A percentile compares a stretch with the other conserved stretches of the same genome.
phyloP scores from a whole-genome alignment of 73 alveolate genomes.

The Tetrahymena borealis region DNA sequence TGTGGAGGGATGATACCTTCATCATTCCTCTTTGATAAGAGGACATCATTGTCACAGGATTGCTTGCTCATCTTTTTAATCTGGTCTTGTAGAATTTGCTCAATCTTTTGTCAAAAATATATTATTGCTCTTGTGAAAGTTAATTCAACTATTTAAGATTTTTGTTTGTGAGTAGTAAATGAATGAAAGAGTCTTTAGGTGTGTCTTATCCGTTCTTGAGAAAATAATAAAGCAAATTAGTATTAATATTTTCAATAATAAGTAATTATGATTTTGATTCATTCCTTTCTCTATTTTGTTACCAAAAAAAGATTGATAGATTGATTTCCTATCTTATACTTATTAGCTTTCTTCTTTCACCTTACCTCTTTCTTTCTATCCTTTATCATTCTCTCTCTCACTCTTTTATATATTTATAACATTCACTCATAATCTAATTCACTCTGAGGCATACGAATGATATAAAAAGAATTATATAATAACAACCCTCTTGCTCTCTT shows the following conservation, averaged over 20 bases:
- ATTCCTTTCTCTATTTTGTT: not conserved
- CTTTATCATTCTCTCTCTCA: not conserved
- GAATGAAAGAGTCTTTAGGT: not conserved
- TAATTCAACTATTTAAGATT: not conserved
- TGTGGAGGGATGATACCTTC: not conserved
- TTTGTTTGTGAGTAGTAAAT: not conserved
- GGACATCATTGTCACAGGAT: not conserved
- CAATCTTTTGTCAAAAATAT: not conserved
- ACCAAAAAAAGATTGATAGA: not conserved
- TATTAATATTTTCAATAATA: not conserved
- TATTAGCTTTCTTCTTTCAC: not conserved
- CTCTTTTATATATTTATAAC: not conserved
- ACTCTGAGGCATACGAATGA: too few relatives aligned
- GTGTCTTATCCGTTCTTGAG: conserved; percentile 4
- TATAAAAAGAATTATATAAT: not conserved
- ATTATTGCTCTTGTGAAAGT: not conserved
- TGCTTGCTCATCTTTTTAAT: not conserved
- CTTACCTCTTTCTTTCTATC: not conserved
- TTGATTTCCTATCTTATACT: not conserved
- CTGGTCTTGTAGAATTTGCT: not conserved
- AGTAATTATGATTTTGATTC: not conserved
- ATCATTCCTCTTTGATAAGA: not conserved
- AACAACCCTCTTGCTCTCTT: not conserved
- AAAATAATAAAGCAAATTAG: not conserved
- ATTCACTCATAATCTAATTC: too few relatives aligned